phyloP scores from a whole-genome alignment of 768 basidiomycete genomes.

The Termitomyces sp. region DNA sequence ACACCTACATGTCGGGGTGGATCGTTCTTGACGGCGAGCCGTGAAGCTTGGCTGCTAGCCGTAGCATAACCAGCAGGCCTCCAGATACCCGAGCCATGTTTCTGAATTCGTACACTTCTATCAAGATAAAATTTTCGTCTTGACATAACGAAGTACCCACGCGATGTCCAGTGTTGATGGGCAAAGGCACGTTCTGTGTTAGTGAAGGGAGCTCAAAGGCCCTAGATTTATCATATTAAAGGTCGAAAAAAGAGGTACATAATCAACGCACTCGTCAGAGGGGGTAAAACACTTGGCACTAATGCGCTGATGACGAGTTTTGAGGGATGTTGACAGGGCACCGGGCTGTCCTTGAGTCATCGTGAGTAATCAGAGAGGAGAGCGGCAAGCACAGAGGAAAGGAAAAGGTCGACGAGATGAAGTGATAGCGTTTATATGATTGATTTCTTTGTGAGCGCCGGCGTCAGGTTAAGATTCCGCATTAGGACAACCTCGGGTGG shows the following conservation, averaged over 20 bases:
- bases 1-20: not conserved
- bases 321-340: not conserved
- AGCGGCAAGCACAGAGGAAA: not conserved
- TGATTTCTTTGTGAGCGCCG: not conserved
- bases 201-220: not conserved
- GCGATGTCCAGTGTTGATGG: not conserved
- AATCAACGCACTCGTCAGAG: slow-evolving; percentile 1
- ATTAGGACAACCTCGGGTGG: not conserved
- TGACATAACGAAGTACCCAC: not conserved
- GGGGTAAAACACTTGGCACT: slow-evolving; percentile 6
- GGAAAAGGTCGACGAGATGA: not conserved
- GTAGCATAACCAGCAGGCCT: slow-evolving; percentile 4
- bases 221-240: not conserved
- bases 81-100: not conserved
- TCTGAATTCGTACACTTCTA: not conserved
- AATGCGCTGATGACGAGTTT: slow-evolving; percentile 1
- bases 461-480: slow-evolving; percentile 1
- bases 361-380: not conserved
- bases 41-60: slow-evolving; percentile 5
- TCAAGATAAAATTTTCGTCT: not conserved
- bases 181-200: not conserved
- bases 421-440: not conserved
- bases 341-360: not conserved
- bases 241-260: not conserved
- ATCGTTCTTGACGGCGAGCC: slow-evolving; percentile 1